phyloP scores from a whole-genome alignment of 805 yeast genomes.

The Candida stauntonica region DNA sequence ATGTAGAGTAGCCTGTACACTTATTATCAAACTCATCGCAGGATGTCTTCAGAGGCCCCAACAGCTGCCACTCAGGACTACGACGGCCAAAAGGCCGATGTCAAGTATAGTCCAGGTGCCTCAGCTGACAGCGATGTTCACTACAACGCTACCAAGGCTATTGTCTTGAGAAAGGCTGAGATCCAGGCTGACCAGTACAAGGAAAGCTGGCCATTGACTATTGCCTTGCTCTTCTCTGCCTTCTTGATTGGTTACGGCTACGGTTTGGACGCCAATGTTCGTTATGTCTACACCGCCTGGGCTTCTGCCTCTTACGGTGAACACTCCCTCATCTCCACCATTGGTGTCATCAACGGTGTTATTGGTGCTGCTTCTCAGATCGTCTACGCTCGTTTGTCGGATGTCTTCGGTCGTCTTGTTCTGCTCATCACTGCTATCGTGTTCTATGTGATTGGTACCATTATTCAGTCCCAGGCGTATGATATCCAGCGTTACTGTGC shows the following conservation, averaged over 20 bases:
- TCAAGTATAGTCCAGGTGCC: too few relatives aligned
- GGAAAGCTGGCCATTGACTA: conserved; percentile 29
- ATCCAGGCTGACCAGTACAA: conserved; percentile 42
- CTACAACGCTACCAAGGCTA: conserved; percentile 18
- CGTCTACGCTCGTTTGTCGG: conserved; percentile 58
- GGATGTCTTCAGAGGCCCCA: too few relatives aligned
- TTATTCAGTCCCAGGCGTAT: conserved; percentile 57
- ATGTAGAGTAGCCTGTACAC: too few relatives aligned
- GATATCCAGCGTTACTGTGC: conserved; percentile 57
- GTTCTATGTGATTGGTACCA: conserved; percentile 59
- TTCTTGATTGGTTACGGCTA: conserved; percentile 51
- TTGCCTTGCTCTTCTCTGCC: conserved; percentile 38
- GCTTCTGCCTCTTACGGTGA: conserved; percentile 51
- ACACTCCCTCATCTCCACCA: conserved; percentile 56
- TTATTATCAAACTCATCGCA: too few relatives aligned
- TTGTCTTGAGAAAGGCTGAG: conserved; percentile 48
- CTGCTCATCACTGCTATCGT: conserved; percentile 44
- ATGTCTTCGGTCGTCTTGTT: conserved; percentile 61
- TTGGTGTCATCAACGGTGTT: conserved; percentile 53
- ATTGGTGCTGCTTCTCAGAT: conserved; percentile 67
- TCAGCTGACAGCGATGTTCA: background rate
- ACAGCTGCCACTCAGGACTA: too few relatives aligned
- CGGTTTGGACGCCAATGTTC: conserved; percentile 47
- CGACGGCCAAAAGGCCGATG: too few relatives aligned
- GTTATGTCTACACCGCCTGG: conserved; percentile 45